A percentile compares a stretch with the other conserved stretches of the same genome.
phyloP scores from a whole-genome alignment of 352 stramenopile genomes.

The Thraustotheca clavata region DNA sequence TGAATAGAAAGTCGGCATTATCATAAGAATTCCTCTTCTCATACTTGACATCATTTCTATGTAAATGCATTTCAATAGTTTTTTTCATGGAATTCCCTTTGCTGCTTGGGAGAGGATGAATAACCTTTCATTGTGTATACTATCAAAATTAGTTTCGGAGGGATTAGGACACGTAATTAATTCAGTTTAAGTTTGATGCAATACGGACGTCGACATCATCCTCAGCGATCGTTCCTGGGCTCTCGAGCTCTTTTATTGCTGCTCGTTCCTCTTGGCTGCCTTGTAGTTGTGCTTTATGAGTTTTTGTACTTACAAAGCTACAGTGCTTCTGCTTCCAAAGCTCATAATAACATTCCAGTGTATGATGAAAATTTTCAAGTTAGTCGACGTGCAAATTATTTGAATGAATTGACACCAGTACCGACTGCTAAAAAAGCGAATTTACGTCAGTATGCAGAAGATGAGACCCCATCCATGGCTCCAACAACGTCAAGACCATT shows the following conservation, averaged over 20 bases:
- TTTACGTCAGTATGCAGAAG: not conserved
- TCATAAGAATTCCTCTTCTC: no score
- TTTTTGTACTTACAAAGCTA: constrained; percentile 72
- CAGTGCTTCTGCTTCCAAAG: constrained; percentile 28
- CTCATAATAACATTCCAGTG: not conserved
- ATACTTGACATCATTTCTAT: no score
- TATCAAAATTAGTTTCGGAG: no score
- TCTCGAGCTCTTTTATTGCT: constrained; percentile 52
- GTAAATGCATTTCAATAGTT: no score
- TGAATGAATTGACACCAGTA: not conserved
- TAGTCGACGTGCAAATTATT: not conserved
- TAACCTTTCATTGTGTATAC: not conserved
- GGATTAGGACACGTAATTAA: not conserved
- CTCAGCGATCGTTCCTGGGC: constrained; percentile 21
- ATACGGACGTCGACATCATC: not conserved
- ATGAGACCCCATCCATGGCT: not conserved
- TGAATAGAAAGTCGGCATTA: no score
- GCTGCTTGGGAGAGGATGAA: no score
- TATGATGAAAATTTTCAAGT: not conserved
- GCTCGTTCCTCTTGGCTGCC: constrained; percentile 54
- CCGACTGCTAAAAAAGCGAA: not conserved
- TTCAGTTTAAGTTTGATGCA: constrained; percentile 2
- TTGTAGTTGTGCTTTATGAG: constrained; percentile 70
- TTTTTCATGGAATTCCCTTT: no score
- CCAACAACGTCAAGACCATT: not conserved